A percentile compares a stretch with the other conserved stretches of the same genome.
These are phyloP conservation scores for Asterophora parasitica DNA, from an alignment of 768 basidiomycete genomes.

Conservation along the genomic window DNA sequence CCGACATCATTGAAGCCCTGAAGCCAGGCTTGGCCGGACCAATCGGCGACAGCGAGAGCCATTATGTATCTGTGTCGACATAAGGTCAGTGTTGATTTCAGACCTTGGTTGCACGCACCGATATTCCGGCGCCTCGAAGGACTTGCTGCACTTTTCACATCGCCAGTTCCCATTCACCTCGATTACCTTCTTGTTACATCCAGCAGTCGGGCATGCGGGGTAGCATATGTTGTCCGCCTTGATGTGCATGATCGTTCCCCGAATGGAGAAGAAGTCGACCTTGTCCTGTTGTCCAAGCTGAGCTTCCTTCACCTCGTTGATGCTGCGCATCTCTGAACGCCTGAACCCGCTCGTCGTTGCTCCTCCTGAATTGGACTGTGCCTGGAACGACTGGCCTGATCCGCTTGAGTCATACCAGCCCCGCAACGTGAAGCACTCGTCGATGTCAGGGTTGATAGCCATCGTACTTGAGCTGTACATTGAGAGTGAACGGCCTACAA, in stretches of 20 bases:
- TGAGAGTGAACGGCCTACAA: conserved; percentile 73
- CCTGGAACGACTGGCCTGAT: conserved; percentile 56
- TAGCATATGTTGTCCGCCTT: conserved; percentile 79
- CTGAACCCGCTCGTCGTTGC: conserved; percentile 46
- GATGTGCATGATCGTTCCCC: conserved; percentile 86
- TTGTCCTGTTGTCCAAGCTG: conserved; percentile 75
- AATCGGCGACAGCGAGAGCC: conserved; percentile 83
- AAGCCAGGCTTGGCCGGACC: conserved; percentile 86
- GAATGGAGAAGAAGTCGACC: conserved; percentile 71
- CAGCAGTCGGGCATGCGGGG: conserved; percentile 77
- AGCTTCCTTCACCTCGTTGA: conserved; percentile 75
- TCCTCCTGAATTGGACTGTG: conserved; percentile 51
- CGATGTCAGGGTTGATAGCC: conserved; percentile 86
- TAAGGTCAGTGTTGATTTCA: conserved; percentile 6
- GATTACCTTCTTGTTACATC: conserved; percentile 88
- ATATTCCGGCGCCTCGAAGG: conserved; percentile 66
- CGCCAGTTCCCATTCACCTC: conserved; percentile 69
- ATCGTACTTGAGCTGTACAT: conserved; percentile 79
- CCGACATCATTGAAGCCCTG: conserved; percentile 96
- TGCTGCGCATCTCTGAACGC: conserved; percentile 65
- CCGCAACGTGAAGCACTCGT: conserved; percentile 77
- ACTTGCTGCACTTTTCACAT: conserved; percentile 89
- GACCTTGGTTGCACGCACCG: conserved; percentile 47
- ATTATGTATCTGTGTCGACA: conserved; percentile 65
- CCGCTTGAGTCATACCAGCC: conserved; percentile 91